Percentiles rank a stretch among this genome's conserved stretches.
Conservation (phyloP, 139 green algal species). For the Micromonas commoda region DNA sequence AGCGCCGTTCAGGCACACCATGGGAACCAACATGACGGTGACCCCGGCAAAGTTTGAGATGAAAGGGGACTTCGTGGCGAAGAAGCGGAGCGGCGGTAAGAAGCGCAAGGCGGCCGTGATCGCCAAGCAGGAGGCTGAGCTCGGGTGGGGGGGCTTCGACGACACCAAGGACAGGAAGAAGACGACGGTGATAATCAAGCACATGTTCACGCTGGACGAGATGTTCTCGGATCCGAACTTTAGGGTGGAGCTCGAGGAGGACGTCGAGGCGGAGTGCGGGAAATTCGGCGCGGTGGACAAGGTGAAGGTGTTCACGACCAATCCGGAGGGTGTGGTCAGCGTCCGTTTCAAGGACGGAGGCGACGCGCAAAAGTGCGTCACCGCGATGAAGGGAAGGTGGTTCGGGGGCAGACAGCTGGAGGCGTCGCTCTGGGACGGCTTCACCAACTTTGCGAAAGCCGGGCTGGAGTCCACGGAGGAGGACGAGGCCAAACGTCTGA, state of each 20-base stretch:
- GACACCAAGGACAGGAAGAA: constrained; percentile 52
- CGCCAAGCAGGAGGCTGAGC: constrained; percentile 51
- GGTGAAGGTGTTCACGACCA: constrained; percentile 59
- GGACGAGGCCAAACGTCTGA: constrained; percentile 58
- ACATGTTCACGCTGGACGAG: constrained; percentile 81
- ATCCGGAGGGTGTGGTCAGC: constrained; percentile 75
- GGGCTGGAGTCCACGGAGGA: constrained; percentile 66
- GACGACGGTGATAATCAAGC: constrained; percentile 76
- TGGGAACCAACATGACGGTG: constrained; percentile 51
- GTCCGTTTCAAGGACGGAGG: constrained; percentile 69
- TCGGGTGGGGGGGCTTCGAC: constrained; percentile 69
- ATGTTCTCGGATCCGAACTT: constrained; percentile 35
- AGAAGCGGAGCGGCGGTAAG: no score
- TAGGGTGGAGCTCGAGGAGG: constrained; percentile 68
- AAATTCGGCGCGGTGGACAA: constrained; percentile 79
- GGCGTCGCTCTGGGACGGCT: constrained; percentile 75
- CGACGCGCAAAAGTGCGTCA: constrained; percentile 63
- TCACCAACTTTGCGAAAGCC: constrained; percentile 69
- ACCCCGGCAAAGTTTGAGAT: constrained; percentile 35
- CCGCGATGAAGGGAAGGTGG: constrained; percentile 77
- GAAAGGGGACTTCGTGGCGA: constrained; percentile 39
- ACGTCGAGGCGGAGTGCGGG: constrained; percentile 65
- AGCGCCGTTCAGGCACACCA: constrained; percentile 48
- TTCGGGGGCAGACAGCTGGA: constrained; percentile 72
- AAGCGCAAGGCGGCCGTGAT: constrained; percentile 4